Evolutionary conservation across 371 early-diverging fungal species (phyloP), one percentile per base, ranked within the genome.

Genomic region (Mucor saturninus): DNA sequence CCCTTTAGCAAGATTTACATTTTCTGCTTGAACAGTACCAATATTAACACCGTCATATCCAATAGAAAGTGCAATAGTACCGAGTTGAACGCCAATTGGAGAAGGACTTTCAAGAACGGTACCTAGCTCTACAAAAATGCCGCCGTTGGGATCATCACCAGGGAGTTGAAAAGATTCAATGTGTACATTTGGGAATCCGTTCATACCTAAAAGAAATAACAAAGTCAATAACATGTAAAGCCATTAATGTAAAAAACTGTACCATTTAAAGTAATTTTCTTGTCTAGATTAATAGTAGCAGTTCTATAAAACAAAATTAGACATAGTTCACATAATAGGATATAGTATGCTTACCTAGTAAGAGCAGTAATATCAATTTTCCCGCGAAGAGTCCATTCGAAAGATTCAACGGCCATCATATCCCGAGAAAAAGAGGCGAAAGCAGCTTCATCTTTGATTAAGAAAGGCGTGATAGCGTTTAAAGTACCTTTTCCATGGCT

Each of bases 41-140:
- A 88, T 66, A 39, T 64, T 62, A 35, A 81, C 78, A 30, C 79
- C 81, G 51, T 84, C 72, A 59, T 75, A 84, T 8, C 71, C 75
- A 56, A 88, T 83, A n/a, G 73, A 72, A 55, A 88, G 71, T 39
- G 72, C 66, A 61, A 88, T 77, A 2, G 85, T 85, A 54, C 88
- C 88, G 4, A 88, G 75, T 39, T 80, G 70, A 6, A 87, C 79
- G 30, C 85, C 84, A 58, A 88, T 76, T 48, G 88, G 86, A 29
- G 86, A 86, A 61, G 85, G 85, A 61, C 83, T 83, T 61, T 71
- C 68, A 56, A 88, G 53, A 49, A 77, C 70, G 28, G 85, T 85
- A 40, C 80, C 83, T 15, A 88, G 74, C 31, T 74, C 73, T 58
- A 88, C 67, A 35, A 75, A 64, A 61, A 88, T 84, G 67, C 88